Conservation (phyloP, 768 basidiomycete genomes). For the Mycena rebaudengoi region DNA sequence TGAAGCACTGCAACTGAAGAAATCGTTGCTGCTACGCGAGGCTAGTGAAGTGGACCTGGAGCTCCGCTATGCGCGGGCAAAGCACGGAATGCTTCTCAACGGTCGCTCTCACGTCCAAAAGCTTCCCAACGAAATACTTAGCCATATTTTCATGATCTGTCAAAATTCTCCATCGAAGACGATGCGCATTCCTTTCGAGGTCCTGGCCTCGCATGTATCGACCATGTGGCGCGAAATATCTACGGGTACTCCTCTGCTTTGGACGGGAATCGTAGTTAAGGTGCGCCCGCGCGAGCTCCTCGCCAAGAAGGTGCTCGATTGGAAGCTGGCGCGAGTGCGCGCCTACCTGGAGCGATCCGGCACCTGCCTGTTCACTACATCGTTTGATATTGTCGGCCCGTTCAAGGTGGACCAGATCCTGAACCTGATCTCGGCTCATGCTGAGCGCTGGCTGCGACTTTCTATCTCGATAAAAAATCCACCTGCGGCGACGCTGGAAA, state of each 20-base stretch:
- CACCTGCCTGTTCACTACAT: conserved; percentile 47
- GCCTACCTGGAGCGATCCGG: conserved; percentile 49
- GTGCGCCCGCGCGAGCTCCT: conserved; percentile 34
- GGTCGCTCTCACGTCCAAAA: conserved; percentile 40
- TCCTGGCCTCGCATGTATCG: conserved; percentile 56
- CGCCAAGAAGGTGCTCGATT: conserved; percentile 38
- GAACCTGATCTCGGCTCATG: conserved; percentile 41
- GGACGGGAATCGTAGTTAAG: conserved; percentile 49
- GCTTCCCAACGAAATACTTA: conserved; percentile 52
- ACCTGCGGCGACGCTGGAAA: conserved; percentile 31
- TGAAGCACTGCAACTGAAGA: conserved; percentile 36
- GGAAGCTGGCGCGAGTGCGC: conserved; percentile 23
- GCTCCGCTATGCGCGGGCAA: conserved; percentile 40
- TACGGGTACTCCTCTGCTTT: conserved; percentile 50
- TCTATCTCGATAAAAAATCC: conserved; percentile 38
- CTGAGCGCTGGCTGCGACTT: conserved; percentile 49
- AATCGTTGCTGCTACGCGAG: conserved; percentile 42
- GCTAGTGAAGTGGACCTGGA: conserved; percentile 42
- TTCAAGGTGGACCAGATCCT: conserved; percentile 38
- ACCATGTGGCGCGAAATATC: conserved; percentile 52
- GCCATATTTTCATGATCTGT: conserved; percentile 47
- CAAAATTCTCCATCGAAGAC: conserved; percentile 28
- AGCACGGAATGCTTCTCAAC: conserved; percentile 46
- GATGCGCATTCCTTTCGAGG: conserved; percentile 38
- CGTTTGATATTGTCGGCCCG: conserved; percentile 37